Evolutionary conservation across 768 basidiomycete genomes (phyloP).

Genomic region (Inosperma sp.): DNA sequence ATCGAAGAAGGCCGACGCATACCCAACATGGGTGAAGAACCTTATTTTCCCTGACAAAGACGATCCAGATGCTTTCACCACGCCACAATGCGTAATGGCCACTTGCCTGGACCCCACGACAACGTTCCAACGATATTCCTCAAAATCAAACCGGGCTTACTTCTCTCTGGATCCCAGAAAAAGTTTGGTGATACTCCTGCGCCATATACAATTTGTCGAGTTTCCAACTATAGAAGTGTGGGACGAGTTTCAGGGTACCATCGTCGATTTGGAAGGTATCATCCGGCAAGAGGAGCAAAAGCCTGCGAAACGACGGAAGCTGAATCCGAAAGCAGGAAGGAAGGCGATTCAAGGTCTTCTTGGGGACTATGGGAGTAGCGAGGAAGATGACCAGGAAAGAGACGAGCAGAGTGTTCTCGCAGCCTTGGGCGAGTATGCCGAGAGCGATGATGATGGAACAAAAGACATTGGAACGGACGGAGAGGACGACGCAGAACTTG

Average conservation of each 20-base stretch:
- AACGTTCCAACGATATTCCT: conserved; percentile 12
- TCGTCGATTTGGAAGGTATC: conserved; percentile 53
- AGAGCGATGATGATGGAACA: conserved; percentile 41
- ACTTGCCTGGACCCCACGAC: conserved; percentile 38
- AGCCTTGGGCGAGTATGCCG: conserved; percentile 43
- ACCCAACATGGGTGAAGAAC: conserved; percentile 52
- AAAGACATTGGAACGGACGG: conserved; percentile 30
- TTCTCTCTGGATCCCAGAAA: conserved; percentile 52
- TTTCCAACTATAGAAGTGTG: conserved; percentile 80
- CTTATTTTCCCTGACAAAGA: conserved; percentile 52
- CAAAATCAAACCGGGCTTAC: conserved; percentile 37
- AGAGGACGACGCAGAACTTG: conserved; percentile 29
- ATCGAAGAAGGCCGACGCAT: conserved; percentile 40
- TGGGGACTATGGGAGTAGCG: conserved; percentile 48
- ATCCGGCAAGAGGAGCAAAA: conserved; percentile 33
- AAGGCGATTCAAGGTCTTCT: conserved; percentile 46
- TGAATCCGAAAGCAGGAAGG: conserved; percentile 49
- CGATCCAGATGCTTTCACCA: conserved; percentile 50
- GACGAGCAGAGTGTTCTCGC: conserved; percentile 32
- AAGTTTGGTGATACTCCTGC: conserved; percentile 46
- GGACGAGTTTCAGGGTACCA: conserved; percentile 58
- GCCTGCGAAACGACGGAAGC: conserved; percentile 50
- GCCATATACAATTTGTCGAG: conserved; percentile 68
- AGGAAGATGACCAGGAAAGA: conserved; percentile 26
- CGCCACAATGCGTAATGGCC: conserved; percentile 58